Evolutionary conservation across 176 grass and related monocot genomes (phyloP), one percentile per base, ranked within the genome.

Genomic region (Hordeum marinum): DNA sequence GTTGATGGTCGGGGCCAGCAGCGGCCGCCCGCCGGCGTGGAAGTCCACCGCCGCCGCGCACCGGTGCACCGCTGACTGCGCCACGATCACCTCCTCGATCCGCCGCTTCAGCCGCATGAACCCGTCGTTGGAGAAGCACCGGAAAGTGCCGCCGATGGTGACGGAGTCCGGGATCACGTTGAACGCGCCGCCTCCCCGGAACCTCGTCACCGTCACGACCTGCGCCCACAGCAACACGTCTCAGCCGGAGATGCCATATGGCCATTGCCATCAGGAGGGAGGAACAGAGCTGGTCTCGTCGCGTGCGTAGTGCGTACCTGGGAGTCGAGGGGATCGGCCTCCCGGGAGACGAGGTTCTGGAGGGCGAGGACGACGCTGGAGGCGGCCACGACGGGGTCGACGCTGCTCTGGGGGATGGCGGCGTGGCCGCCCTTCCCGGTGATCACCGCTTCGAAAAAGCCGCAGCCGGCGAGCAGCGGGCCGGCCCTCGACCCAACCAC

Each of bases 161-260:
- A 94, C 91, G 1, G 93, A 98, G 77, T 93, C 91, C 18, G 96
- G 96, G 78, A 98, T 95, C 76, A 95, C 96, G 85, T 95, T 98
- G 84, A 92, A 89, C 68, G 89, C 89, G 29, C 74, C 68, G 43
- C 83, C 96, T 45, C 87, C 95, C 6, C 57, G 91, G 75, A 98
- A 92, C 82, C 90, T 92, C 57, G 91, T 92, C 35, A 98, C 93
- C 34, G 96, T 92, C 43, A 98, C 89, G 46, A 98, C 96, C 95
- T 97, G 82, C 8, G 63, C 11, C 14, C 80, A 8, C 58, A 5
- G n/a, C 9, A 9, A 57, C 18, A 21, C 8, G 54, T 57, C 54
- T 55, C 52, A 20, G 52, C 20, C 18, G 2, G 52, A 55, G 52
- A 55, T 55, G 52, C 52, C 52, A 55, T 55, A 55, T 55, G 0